Evolutionary conservation across 2,329 filamentous ascomycete genomes (phyloP).

Genomic region (Cordyceps sp.): DNA sequence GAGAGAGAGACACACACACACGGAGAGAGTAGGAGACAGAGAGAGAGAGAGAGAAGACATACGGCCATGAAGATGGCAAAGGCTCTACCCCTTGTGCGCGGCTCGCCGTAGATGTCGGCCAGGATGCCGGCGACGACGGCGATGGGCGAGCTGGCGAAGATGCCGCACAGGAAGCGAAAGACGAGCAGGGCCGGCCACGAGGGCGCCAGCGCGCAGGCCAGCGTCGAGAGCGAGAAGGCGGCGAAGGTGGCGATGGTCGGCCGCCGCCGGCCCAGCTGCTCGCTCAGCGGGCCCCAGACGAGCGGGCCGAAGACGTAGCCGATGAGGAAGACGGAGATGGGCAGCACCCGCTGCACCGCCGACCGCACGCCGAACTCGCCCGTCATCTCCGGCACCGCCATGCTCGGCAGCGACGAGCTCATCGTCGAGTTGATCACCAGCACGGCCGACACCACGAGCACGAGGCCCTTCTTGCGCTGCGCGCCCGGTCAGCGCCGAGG

Average conservation of each 20-base stretch:
- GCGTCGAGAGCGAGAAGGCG: slow-evolving; percentile 28
- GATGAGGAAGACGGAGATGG: slow-evolving; percentile 46
- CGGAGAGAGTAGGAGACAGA: not conserved
- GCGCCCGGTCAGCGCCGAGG: not conserved
- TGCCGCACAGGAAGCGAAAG: slow-evolving; percentile 32
- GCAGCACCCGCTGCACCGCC: slow-evolving; percentile 28
- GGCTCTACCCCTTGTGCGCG: slow-evolving; percentile 33
- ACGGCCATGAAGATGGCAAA: slow-evolving; percentile 50
- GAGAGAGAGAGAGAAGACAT: slow-evolving; percentile 2
- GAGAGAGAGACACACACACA: too few relatives aligned
- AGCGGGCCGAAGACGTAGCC: slow-evolving; percentile 46
- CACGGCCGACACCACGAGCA: slow-evolving; percentile 37
- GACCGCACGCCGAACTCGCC: slow-evolving; percentile 38
- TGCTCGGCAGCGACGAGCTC: slow-evolving; percentile 46
- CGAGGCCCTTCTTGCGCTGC: slow-evolving; percentile 35
- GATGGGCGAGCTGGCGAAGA: slow-evolving; percentile 37
- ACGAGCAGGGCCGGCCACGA: slow-evolving; percentile 34
- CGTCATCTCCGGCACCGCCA: slow-evolving; percentile 41
- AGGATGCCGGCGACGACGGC: slow-evolving; percentile 43
- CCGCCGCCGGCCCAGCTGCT: slow-evolving; percentile 39
- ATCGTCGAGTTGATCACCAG: slow-evolving; percentile 53
- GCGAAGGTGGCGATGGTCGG: slow-evolving; percentile 24
- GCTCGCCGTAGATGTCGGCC: slow-evolving; percentile 43
- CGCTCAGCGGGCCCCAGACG: slow-evolving; percentile 47
- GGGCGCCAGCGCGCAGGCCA: slow-evolving; percentile 34